phyloP scores from a whole-genome alignment of 2,329 filamentous ascomycete genomes.

The Hymenoscyphus scutula region DNA sequence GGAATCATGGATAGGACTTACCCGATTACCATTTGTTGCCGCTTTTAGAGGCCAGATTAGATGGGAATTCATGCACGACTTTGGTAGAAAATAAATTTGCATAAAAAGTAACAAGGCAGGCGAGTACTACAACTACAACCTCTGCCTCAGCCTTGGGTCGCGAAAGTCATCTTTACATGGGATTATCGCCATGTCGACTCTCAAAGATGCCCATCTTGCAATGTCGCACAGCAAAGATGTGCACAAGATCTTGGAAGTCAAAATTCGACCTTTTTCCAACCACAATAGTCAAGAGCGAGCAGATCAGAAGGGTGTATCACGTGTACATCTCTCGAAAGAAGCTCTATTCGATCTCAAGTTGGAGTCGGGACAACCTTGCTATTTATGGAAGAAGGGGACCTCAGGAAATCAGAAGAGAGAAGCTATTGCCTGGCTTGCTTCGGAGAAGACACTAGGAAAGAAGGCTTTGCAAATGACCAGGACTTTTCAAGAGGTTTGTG shows the following conservation, averaged over 20 bases:
- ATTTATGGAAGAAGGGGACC: constrained; percentile 43
- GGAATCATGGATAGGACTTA: too few species aligned
- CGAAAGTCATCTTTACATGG: not conserved
- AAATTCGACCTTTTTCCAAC: constrained; percentile 33
- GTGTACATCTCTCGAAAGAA: constrained; percentile 34
- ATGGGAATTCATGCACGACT: too few species aligned
- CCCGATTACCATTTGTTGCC: too few species aligned
- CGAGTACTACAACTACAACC: not conserved
- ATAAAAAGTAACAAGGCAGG: not conserved
- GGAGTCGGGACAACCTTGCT: constrained; percentile 57
- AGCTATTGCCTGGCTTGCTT: constrained; percentile 62
- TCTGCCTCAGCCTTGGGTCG: not conserved
- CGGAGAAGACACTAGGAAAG: constrained; percentile 58
- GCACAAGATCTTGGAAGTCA: constrained; percentile 35
- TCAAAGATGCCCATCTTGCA: not conserved
- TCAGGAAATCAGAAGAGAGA: constrained; percentile 25
- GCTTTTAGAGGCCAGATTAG: too few species aligned
- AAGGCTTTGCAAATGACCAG: constrained; percentile 71
- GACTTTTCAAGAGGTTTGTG: constrained; percentile 68
- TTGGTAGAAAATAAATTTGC: not conserved
- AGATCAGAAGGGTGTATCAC: constrained; percentile 36
- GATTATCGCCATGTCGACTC: constrained; percentile 23
- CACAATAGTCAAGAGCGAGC: constrained; percentile 30
- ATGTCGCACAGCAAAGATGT: constrained; percentile 15
- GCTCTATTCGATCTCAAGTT: constrained; percentile 55